These are phyloP conservation scores for Malbranchea cinnamomea DNA, from an alignment of 2,329 filamentous ascomycete species.

Conservation along the genomic window DNA sequence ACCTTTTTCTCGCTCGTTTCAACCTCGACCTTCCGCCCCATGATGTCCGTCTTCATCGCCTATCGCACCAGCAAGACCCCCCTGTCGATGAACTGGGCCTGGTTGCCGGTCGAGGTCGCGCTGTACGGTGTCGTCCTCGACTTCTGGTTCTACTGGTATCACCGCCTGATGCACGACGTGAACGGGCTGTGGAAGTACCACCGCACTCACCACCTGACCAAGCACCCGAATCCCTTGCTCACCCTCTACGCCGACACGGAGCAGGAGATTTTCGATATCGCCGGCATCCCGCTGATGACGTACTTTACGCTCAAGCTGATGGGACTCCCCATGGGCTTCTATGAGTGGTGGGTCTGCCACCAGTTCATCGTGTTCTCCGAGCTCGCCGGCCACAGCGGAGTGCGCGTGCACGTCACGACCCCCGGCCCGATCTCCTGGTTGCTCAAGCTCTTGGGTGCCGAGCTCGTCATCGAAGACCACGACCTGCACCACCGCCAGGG, in stretches of 20 bases:
- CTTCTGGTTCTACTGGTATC: constrained; percentile 33
- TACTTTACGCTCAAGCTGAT: constrained; percentile 22
- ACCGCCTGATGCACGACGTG: constrained; percentile 29
- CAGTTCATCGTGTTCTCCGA: constrained; percentile 30
- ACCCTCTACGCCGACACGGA: constrained; percentile 29
- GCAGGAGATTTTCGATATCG: constrained; percentile 31
- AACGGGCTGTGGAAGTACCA: constrained; percentile 29
- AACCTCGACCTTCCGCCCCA: too few relatives aligned
- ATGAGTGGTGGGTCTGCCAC: constrained; percentile 34
- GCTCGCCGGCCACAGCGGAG: constrained; percentile 26
- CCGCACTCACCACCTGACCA: constrained; percentile 32
- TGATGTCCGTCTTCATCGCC: too few relatives aligned
- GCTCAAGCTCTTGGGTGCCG: too few relatives aligned
- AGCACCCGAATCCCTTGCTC: constrained; percentile 30
- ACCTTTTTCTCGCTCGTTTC: too few relatives aligned
- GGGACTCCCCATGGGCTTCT: constrained; percentile 32
- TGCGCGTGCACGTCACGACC: too few relatives aligned
- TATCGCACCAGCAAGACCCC: too few relatives aligned
- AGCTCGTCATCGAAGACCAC: too few relatives aligned
- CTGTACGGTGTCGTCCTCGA: constrained; percentile 17
- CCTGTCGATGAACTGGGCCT: too few relatives aligned
- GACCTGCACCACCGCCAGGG: too few relatives aligned
- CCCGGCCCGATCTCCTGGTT: too few relatives aligned
- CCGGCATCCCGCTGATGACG: constrained; percentile 26
- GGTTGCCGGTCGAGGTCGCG: too few relatives aligned